Base-by-base conservation (phyloP, 345 rosid genomes). In the Lenwebbia sp. region DNA sequence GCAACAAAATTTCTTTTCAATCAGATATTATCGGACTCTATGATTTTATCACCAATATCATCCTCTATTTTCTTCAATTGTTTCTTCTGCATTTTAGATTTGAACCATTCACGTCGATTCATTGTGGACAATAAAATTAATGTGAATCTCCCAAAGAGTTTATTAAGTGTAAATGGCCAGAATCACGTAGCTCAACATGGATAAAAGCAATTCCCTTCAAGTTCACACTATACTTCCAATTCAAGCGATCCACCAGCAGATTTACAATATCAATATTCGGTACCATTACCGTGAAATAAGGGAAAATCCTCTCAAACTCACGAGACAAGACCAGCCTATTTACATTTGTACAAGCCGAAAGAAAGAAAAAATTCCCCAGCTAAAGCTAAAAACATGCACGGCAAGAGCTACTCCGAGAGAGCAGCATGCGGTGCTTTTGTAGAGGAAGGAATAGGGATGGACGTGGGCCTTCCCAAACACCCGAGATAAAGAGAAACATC, bases 121-220 rank as follows among this genome's bases (percentile, higher is more conserved):
- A n/a, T n/a, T n/a, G n/a, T n/a, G n/a, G n/a, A n/a, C n/a, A n/a
- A n/a, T n/a, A n/a, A n/a, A n/a, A n/a, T n/a, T n/a, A n/a, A n/a
- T n/a, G n/a, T n/a, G n/a, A n/a, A n/a, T n/a, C n/a, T n/a, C n/a
- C n/a, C n/a, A n/a, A n/a, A n/a, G n/a, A n/a, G n/a, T n/a, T n/a
- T n/a, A n/a, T n/a, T n/a, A n/a, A n/a, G 41, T 40, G 41, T 40
- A 40, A 40, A 40, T 40, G 41, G 41, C 41, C 41, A 40, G 41
- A 40, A 40, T 4, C 41, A 40, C 41, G 41, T 40, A 40, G 41
- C 41, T 40, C 41, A 40, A 40, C 41, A 40, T 40, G 41, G 41
- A 40, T 40, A 40, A 40, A 58, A 0, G 33, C 33, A 58, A 58
- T n/a, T n/a, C n/a, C 33, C 33, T n/a, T 5, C 2, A 1, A 0